A percentile compares a stretch with the other conserved stretches of the same genome.
Evolutionary conservation across 352 stramenopile genomes (phyloP).

Genomic region (Phytophthora crassamura): DNA sequence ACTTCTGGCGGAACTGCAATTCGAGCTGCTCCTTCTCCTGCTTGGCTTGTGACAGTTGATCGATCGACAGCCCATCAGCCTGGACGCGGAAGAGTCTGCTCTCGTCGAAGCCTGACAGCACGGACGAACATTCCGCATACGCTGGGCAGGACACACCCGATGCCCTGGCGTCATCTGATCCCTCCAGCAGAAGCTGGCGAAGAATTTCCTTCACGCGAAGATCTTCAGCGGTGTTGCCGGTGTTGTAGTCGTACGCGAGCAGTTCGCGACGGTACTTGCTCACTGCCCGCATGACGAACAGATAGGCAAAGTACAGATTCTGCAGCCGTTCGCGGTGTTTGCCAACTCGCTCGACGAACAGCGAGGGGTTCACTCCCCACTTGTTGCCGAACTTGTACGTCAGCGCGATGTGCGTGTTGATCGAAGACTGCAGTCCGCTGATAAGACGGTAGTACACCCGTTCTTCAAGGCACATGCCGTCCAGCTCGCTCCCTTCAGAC

Average conservation of each 20-base stretch:
- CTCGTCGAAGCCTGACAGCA: constrained; percentile 90
- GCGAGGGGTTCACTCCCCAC: constrained; percentile 78
- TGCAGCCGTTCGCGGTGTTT: constrained; percentile 95
- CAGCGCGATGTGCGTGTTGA: constrained; percentile 93
- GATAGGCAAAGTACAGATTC: constrained; percentile 99
- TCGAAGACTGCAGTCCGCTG: constrained; percentile 96
- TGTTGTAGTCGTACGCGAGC: constrained; percentile 95
- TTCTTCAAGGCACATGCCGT: constrained; percentile 92
- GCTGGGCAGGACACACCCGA: constrained; percentile 58
- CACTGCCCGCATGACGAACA: constrained; percentile 97
- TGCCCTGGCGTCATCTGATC: constrained; percentile 38
- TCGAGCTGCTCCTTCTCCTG: constrained; percentile 70
- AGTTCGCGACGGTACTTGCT: constrained; percentile 93
- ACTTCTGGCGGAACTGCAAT: constrained; percentile 90
- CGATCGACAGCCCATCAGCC: constrained; percentile 56
- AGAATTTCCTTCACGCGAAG: constrained; percentile 75
- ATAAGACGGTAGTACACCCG: constrained; percentile 97
- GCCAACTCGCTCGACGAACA: constrained; percentile 91
- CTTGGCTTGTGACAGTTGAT: constrained; percentile 65
- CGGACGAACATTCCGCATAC: constrained; percentile 59
- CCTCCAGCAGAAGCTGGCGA: constrained; percentile 67
- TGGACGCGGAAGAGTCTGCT: constrained; percentile 86
- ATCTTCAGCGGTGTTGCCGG: constrained; percentile 92
- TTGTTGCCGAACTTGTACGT: constrained; percentile 79
- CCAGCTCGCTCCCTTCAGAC: constrained; percentile 62